Conservation (phyloP, 2,329 filamentous ascomycete species). For the Teratosphaeria zuluensis region DNA sequence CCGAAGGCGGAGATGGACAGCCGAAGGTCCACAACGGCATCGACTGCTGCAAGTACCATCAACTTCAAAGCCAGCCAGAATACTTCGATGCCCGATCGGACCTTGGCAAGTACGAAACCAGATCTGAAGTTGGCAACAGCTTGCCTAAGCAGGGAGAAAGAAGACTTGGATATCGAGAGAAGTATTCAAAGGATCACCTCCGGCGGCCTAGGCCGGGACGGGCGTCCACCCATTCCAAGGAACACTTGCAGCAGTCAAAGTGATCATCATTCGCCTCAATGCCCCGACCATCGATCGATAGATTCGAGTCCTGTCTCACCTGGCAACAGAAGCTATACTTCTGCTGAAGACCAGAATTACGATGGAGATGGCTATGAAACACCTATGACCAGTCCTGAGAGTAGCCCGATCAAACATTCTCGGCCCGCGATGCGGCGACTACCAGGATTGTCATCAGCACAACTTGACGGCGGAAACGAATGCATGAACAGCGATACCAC, state of each 20-base stretch:
- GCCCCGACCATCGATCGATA: background rate
- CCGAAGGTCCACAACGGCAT: background rate
- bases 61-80: background rate
- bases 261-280: background rate
- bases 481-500: background rate
- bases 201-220: background rate
- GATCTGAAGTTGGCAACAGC: background rate
- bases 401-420: slow-evolving; percentile 4
- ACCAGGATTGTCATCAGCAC: background rate
- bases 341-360: background rate
- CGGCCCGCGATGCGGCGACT: background rate
- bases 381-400: slow-evolving; percentile 11
- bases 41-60: background rate
- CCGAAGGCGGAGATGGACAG: background rate
- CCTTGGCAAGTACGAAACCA: background rate
- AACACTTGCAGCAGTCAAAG: background rate
- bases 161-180: background rate
- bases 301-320: background rate
- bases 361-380: slow-evolving; percentile 7
- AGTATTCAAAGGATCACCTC: background rate
- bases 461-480: slow-evolving; percentile 3
- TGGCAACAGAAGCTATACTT: background rate
- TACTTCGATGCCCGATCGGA: background rate
- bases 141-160: background rate
- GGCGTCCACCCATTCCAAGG: background rate